These are phyloP conservation scores for Amaranthus tricolor DNA, from an alignment of 179 eudicot genomes.

Conservation along the genomic window DNA sequence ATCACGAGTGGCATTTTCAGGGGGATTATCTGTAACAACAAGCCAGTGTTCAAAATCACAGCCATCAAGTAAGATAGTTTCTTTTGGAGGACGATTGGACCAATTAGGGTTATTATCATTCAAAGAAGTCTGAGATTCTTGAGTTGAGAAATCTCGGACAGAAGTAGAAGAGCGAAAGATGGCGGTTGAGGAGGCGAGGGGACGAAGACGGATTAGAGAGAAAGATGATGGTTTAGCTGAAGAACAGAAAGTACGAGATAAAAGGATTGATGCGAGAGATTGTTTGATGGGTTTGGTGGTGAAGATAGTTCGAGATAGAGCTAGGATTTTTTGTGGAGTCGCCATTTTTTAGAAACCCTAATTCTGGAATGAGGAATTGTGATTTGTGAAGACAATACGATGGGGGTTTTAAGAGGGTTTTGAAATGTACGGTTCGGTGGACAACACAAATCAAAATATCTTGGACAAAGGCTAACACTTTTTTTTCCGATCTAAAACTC, in stretches of 20 bases:
- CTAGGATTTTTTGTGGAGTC: conserved; percentile 35
- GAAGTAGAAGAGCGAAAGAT: conserved; percentile 33
- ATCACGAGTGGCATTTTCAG: conserved; percentile 63
- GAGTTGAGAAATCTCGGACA: conserved; percentile 44
- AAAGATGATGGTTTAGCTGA: background rate
- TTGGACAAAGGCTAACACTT: too few relatives aligned
- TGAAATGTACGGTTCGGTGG: background rate
- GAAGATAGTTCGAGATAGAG: conserved; percentile 49
- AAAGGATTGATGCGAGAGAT: conserved; percentile 27
- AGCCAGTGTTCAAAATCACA: conserved; percentile 98
- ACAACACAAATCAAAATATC: too few relatives aligned
- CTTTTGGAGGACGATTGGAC: conserved; percentile 82
- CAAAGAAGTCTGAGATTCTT: conserved; percentile 46
- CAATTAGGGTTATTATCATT: conserved; percentile 64
- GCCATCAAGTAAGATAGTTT: conserved; percentile 78
- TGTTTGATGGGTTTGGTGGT: conserved; percentile 27
- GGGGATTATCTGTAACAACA: conserved; percentile 68
- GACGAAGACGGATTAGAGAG: conserved; percentile 25
- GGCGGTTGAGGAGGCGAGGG: conserved; percentile 32
- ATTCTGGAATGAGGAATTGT: conserved; percentile 3
- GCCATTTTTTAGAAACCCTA: conserved; percentile 66
- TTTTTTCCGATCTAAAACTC: too few relatives aligned
- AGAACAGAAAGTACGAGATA: background rate
- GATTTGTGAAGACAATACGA: too few relatives aligned
- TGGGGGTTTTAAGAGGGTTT: conserved; percentile 16